Conservation (phyloP, 2,329 filamentous ascomycete genomes). For the Diaporthe amygdali region DNA sequence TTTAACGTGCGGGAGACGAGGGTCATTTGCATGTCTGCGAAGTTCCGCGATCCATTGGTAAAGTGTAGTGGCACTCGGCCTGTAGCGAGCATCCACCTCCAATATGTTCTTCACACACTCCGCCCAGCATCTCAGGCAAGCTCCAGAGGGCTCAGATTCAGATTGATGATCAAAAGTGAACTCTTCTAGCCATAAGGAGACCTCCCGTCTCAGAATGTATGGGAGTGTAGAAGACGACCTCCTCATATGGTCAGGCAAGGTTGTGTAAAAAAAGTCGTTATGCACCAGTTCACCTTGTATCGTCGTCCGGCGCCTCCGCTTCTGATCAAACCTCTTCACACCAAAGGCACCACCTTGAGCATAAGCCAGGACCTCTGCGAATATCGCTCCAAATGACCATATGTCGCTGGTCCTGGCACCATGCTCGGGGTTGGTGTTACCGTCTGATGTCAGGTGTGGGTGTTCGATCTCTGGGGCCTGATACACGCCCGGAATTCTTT, state of each 20-base stretch:
- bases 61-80: not conserved
- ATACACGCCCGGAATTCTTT: conserved; percentile 2
- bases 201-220: not conserved
- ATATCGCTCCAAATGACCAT: conserved; percentile 24
- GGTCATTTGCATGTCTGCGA: not conserved
- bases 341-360: not conserved
- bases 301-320: not conserved
- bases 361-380: conserved; percentile 22
- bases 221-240: not conserved
- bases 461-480: conserved; percentile 21
- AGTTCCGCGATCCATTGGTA: not conserved
- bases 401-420: conserved; percentile 4
- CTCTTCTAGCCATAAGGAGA: not conserved
- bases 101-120: conserved; percentile 4
- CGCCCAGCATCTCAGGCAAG: conserved; percentile 20
- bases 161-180: not conserved
- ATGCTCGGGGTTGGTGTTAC: not conserved
- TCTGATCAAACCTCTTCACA: not conserved
- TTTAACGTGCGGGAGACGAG: not conserved
- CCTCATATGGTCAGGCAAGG: not conserved
- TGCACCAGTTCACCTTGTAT: not conserved
- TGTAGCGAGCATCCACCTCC: conserved; percentile 1
- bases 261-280: conserved; percentile 20
- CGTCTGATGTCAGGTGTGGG: not conserved
- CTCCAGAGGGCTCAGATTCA: not conserved